Conservation (phyloP, 768 basidiomycete genomes). For the Lepiota subincarnata region DNA sequence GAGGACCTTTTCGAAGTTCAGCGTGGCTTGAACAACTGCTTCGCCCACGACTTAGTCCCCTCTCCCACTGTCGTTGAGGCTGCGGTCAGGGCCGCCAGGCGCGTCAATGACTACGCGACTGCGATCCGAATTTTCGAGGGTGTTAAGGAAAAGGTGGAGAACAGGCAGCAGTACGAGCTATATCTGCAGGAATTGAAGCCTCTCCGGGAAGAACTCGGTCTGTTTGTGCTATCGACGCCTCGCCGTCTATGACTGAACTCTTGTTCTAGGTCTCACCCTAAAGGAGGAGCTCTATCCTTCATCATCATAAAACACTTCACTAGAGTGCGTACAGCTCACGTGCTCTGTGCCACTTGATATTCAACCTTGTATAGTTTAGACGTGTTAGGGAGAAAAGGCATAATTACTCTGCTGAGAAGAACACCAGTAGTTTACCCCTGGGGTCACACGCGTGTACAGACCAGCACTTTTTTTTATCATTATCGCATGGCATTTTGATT, state of each 20-base stretch:
- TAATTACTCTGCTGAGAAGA: neutral
- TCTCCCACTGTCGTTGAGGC: slow-evolving; percentile 81
- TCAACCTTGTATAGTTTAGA: neutral
- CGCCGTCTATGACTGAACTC: neutral
- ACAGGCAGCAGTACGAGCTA: slow-evolving; percentile 89
- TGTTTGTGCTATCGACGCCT: slow-evolving; percentile 15
- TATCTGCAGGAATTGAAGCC: slow-evolving; percentile 90
- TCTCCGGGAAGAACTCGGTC: slow-evolving; percentile 90
- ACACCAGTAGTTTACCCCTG: slow-evolving; percentile 1
- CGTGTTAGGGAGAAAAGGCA: neutral
- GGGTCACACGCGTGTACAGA: slow-evolving; percentile 6
- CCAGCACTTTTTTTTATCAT: neutral
- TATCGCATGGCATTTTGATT: slow-evolving; percentile 3
- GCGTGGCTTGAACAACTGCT: slow-evolving; percentile 99
- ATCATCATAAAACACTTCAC: slow-evolving; percentile 13
- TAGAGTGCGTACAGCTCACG: slow-evolving; percentile 2
- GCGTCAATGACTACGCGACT: slow-evolving; percentile 96
- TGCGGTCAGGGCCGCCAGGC: slow-evolving; percentile 79
- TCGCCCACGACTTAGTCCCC: slow-evolving; percentile 96
- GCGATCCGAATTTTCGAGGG: slow-evolving; percentile 97
- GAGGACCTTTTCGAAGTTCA: slow-evolving; percentile 98
- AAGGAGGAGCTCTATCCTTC: slow-evolving; percentile 44
- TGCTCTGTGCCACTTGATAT: neutral
- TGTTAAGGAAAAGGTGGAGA: slow-evolving; percentile 96
- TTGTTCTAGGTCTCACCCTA: slow-evolving; percentile 30